phyloP scores from a whole-genome alignment of 495 filamentous ascomycete species.

The Trichodelitschia bisporula region DNA sequence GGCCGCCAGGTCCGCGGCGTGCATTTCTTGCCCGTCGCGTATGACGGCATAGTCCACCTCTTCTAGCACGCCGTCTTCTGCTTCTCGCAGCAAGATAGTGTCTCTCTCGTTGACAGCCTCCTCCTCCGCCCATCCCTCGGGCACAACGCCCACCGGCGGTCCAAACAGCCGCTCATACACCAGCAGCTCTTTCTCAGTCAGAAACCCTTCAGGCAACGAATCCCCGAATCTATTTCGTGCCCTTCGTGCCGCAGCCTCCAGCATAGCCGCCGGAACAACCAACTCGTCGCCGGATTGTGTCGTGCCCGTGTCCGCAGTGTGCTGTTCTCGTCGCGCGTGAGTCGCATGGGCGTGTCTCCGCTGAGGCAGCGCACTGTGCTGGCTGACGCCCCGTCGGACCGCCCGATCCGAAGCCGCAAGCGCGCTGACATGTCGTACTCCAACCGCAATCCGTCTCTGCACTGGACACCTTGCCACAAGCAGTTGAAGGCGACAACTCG shows the following conservation, averaged over 20 bases:
- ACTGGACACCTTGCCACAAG: no score
- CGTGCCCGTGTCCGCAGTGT: no score
- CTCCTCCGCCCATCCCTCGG: slow-evolving; percentile 14
- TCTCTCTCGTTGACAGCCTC: slow-evolving; percentile 5
- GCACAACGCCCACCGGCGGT: slow-evolving; percentile 32
- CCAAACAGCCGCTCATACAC: slow-evolving; percentile 72
- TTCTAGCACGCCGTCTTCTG: slow-evolving; percentile 16
- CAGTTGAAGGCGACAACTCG: no score
- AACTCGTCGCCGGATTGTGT: no score
- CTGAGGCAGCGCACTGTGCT: no score
- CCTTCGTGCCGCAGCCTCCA: slow-evolving; percentile 36
- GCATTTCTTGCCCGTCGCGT: slow-evolving; percentile 8
- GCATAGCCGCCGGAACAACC: no score
- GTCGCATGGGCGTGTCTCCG: no score
- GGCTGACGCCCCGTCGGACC: no score
- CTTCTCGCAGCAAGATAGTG: slow-evolving; percentile 26
- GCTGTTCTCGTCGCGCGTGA: no score
- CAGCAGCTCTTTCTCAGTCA: slow-evolving; percentile 42
- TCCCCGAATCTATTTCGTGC: slow-evolving; percentile 57
- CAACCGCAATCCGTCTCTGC: no score
- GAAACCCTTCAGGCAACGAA: slow-evolving; percentile 43
- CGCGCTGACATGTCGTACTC: no score
- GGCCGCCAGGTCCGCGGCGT: slow-evolving; percentile 5
- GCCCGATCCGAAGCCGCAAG: no score
- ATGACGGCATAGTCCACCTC: slow-evolving; percentile 9